Conservation (phyloP, 1,284 basidiomycete genomes). For the Malassezia restricta region DNA sequence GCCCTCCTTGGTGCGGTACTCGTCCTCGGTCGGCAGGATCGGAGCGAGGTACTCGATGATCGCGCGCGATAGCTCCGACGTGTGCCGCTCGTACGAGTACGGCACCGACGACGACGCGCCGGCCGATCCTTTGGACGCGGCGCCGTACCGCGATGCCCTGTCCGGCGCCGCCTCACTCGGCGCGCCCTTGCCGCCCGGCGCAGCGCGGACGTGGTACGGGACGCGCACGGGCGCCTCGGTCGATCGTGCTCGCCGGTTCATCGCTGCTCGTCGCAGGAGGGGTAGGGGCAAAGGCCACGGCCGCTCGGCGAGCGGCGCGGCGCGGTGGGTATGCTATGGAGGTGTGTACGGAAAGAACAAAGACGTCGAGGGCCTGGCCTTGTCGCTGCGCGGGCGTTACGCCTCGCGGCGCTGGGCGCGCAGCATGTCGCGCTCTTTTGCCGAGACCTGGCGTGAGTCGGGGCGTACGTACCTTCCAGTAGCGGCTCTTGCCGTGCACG, state of each 20-base stretch:
- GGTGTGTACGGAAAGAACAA: background rate
- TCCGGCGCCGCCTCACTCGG: background rate
- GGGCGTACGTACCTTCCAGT: constrained; percentile 13
- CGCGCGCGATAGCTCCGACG: constrained; percentile 37
- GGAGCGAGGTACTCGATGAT: constrained; percentile 41
- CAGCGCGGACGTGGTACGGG: background rate
- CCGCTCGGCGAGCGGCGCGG: background rate
- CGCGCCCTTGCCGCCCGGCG: background rate
- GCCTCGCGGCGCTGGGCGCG: background rate
- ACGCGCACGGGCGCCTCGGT: background rate
- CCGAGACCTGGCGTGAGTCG: constrained; percentile 3
- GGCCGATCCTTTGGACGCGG: background rate
- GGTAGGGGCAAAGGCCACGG: background rate
- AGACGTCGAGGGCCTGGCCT: background rate
- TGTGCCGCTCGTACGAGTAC: constrained; percentile 32
- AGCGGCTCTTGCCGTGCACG: constrained; percentile 9
- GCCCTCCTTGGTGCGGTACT: constrained; percentile 63
- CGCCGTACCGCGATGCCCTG: background rate
- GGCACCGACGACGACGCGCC: background rate
- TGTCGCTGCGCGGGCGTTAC: background rate
- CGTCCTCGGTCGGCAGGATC: constrained; percentile 43
- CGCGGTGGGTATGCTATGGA: background rate
- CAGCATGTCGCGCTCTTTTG: background rate
- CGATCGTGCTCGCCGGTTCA: background rate
- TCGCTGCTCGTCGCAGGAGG: background rate